Evolutionary conservation across 768 basidiomycete genomes (phyloP).

Genomic region (Dictyophora rubrovolvata): DNA sequence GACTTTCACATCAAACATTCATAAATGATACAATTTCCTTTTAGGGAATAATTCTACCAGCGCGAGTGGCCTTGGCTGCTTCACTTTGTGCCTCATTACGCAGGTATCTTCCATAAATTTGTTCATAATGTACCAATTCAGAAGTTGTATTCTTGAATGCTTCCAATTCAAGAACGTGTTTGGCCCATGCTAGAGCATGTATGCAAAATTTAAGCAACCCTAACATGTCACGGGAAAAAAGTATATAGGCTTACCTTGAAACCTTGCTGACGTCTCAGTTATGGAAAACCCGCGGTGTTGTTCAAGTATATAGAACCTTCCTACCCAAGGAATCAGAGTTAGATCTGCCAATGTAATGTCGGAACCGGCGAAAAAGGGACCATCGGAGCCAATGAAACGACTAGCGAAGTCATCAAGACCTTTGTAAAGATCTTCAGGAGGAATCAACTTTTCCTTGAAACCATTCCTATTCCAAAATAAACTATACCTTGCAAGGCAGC

Average conservation of each 20-base stretch:
- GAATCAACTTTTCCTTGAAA: neutral
- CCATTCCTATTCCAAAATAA: neutral
- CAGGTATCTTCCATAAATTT: conserved; percentile 45
- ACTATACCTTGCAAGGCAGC: conserved; percentile 21
- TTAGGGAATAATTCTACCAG: conserved; percentile 31
- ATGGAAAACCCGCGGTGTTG: conserved; percentile 37
- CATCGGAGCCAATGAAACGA: conserved; percentile 25
- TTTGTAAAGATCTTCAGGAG: conserved; percentile 28
- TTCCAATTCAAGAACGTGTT: neutral
- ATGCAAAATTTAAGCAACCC: neutral
- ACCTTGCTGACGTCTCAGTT: neutral
- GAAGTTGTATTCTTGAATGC: conserved; percentile 12
- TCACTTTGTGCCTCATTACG: conserved; percentile 47
- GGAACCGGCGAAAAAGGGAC: conserved; percentile 48
- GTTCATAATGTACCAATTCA: conserved; percentile 33
- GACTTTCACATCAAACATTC: too few relatives aligned
- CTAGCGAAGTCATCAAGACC: conserved; percentile 27
- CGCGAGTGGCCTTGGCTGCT: conserved; percentile 40
- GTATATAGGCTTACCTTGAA: neutral
- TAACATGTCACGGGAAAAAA: too few relatives aligned
- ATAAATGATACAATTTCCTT: neutral
- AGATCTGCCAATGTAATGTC: conserved; percentile 45
- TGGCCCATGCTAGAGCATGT: neutral
- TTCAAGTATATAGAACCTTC: conserved; percentile 36
- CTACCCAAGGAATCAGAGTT: conserved; percentile 46